phyloP scores from a whole-genome alignment of 768 basidiomycete genomes.

The Cubamyces sp. region DNA sequence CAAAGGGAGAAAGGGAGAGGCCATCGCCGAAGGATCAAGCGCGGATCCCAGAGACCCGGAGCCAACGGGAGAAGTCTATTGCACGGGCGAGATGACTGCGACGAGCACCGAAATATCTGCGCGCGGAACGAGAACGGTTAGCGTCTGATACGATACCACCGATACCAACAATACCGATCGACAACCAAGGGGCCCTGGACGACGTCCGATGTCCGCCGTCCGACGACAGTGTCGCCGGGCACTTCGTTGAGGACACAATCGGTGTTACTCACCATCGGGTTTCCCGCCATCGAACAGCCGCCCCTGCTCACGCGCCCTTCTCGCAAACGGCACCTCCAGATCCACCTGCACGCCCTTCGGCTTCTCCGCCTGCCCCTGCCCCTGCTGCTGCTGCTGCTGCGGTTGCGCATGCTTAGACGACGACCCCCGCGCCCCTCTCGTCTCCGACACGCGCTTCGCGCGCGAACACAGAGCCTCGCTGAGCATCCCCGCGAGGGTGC shows the following conservation, averaged over 20 bases:
- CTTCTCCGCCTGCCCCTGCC: constrained; percentile 22
- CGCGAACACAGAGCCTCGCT: constrained; percentile 83
- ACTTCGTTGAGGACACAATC: too few relatives aligned
- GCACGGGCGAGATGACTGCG: constrained; percentile 60
- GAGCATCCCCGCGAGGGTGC: constrained; percentile 68
- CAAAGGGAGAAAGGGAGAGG: too few relatives aligned
- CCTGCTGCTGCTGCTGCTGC: neutral
- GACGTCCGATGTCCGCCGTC: too few relatives aligned
- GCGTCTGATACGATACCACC: neutral
- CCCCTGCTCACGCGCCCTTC: constrained; percentile 77
- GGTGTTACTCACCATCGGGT: constrained; percentile 65
- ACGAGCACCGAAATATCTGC: constrained; percentile 70
- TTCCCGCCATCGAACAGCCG: constrained; percentile 80
- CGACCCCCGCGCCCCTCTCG: constrained; percentile 17
- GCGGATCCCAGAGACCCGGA: neutral
- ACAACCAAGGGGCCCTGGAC: too few relatives aligned
- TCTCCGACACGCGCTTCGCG: constrained; percentile 69
- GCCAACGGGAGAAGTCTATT: constrained; percentile 6
- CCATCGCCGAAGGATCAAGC: too few relatives aligned
- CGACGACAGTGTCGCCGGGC: too few relatives aligned
- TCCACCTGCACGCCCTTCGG: constrained; percentile 27
- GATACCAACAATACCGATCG: too few relatives aligned
- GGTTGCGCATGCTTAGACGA: neutral
- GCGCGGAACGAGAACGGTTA: neutral
- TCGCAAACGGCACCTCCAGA: constrained; percentile 79